phyloP scores from a whole-genome alignment of 768 basidiomycete genomes.

The Tulasnella sp. region DNA sequence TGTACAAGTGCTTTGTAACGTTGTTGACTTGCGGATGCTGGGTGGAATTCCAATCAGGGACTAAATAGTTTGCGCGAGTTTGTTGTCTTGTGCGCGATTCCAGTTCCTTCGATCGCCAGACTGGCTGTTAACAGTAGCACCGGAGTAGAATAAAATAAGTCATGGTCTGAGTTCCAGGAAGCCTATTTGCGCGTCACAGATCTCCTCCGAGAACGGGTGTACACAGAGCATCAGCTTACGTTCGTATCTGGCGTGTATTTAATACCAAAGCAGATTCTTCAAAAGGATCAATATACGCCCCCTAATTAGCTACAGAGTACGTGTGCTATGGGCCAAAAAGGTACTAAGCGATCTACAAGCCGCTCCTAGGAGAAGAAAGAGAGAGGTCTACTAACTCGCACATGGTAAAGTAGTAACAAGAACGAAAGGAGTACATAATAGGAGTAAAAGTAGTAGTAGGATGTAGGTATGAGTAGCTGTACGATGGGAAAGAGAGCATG shows the following conservation, averaged over 20 bases:
- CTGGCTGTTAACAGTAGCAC: too few species aligned
- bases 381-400: background rate
- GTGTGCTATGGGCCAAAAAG: background rate
- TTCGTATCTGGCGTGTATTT: too few species aligned
- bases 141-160: too few species aligned
- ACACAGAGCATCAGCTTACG: too few species aligned
- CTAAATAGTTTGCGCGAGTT: background rate
- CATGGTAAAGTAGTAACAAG: background rate
- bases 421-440: background rate
- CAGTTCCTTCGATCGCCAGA: background rate
- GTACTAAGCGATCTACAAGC: background rate
- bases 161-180: too few species aligned
- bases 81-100: background rate
- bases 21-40: background rate
- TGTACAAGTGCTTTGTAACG: background rate
- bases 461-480: background rate
- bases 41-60: conserved; percentile 1
- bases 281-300: background rate
- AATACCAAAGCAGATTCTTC: background rate
- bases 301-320: background rate
- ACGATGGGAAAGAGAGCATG: background rate
- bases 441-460: background rate
- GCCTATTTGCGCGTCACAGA: background rate
- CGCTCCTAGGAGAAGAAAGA: background rate
- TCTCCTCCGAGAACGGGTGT: too few species aligned